phyloP scores from a whole-genome alignment of 768 basidiomycete genomes.

The Agaricus sinodeliciosus region DNA sequence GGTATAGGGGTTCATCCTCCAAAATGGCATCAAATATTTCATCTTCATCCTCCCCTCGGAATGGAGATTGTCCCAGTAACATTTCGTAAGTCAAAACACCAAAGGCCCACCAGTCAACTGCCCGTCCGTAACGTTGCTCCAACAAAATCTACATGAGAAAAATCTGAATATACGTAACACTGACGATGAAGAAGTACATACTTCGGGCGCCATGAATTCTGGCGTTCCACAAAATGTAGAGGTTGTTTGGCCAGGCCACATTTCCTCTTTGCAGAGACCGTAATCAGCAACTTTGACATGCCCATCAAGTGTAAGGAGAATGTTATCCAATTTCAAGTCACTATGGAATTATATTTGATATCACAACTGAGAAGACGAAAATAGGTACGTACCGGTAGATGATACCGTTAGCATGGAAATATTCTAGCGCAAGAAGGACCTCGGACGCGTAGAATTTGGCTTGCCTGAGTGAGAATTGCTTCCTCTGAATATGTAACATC shows the following conservation, averaged over 20 bases:
- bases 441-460: slow-evolving; percentile 99
- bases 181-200: slow-evolving; percentile 23
- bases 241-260: slow-evolving; percentile 95
- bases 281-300: slow-evolving; percentile 99
- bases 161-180: slow-evolving; percentile 4
- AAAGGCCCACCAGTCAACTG: slow-evolving; percentile 99
- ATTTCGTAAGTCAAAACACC: slow-evolving; percentile 99
- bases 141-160: slow-evolving; percentile 71
- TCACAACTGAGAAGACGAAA: background rate
- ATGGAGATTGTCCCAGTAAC: slow-evolving; percentile 97
- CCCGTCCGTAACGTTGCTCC: slow-evolving; percentile 98
- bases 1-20: slow-evolving; percentile 97
- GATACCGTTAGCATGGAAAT: slow-evolving; percentile 98
- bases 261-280: slow-evolving; percentile 98
- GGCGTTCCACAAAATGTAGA: slow-evolving; percentile 99
- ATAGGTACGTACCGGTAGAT: slow-evolving; percentile 75
- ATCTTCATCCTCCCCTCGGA: slow-evolving; percentile 98
- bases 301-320: slow-evolving; percentile 91
- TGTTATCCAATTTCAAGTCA: slow-evolving; percentile 97
- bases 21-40: slow-evolving; percentile 99
- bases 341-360: slow-evolving; percentile 30
- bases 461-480: slow-evolving; percentile 97
- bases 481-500: slow-evolving; percentile 98
- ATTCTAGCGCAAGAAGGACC: slow-evolving; percentile 91
- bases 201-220: slow-evolving; percentile 99